Base-by-base conservation (phyloP, 225 moss, liverwort and hornwort genomes). In the Pseudoscleropodium purum region DNA sequence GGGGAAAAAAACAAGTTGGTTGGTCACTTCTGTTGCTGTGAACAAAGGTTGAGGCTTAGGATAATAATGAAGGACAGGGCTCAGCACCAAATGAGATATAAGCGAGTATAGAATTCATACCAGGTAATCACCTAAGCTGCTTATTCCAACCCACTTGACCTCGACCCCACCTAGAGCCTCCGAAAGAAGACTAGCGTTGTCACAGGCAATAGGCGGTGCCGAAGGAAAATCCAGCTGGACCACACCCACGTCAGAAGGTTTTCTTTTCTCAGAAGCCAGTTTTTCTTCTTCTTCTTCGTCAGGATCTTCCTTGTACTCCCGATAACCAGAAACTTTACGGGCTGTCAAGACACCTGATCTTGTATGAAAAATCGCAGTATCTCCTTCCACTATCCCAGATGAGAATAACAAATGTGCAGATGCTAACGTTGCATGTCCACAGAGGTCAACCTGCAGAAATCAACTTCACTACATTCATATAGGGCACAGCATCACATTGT, bases 381-480 rank as follows among this genome's bases (percentile, higher is more conserved):
- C 92, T 83, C 97, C 97, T 87, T 94, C 94, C 89, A 97, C 99
- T 75, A 97, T 90, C 75, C 96, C 96, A 43, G 96, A 96, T 56
- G 96, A 94, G 85, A 99, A 99, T 88, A 99, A 83, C 89, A 99
- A 90, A 82, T 99, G 97, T 21, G 99, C 93, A 86, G 93, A 90
- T 75, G 93, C 93, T 84, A 93, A 79, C 75, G 93, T 93, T 80
- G 85, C 92, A 77, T 89, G 92, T 82, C 87, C 91, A 87, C 92
- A 92, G 41, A 91, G 90, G 65, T 91, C 90, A 64, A 93, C 77
- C 84, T 90, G 89, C 88, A 88, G 84, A 87, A 68, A 91, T 63
- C 56, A 56, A n/a, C 62, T 68, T 94, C 43, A 91, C 34, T 27
- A 43, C 41, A 49, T 79, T 73, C 57, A 74, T 62, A 37, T 86